These are phyloP conservation scores for Schoenoplectus tabernaemontani DNA, from an alignment of 202 grass and related monocot species.

Conservation along the genomic window DNA sequence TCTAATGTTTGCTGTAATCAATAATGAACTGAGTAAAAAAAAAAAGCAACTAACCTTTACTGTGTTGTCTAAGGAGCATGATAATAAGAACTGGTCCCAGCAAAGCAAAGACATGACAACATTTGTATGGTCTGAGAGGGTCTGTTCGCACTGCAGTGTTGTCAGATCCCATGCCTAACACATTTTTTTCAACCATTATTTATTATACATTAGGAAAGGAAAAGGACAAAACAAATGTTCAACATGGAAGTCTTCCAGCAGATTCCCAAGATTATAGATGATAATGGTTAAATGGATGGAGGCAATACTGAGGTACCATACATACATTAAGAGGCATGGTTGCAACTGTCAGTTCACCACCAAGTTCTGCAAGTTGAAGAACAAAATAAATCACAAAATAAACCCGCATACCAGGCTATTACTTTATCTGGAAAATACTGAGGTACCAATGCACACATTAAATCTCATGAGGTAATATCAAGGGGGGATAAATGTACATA, in stretches of 20 bases:
- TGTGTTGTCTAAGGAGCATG: conserved; percentile 84
- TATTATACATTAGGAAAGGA: neutral
- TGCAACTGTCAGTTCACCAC: neutral
- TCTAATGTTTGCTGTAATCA: no score
- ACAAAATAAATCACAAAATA: no score
- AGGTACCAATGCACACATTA: neutral
- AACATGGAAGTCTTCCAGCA: neutral
- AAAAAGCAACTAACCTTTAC: conserved; percentile 73
- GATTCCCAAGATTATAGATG: neutral
- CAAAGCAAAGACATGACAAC: conserved; percentile 88
- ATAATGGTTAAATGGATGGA: neutral
- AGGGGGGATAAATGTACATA: conserved; percentile 7
- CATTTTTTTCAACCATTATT: conserved; percentile 1
- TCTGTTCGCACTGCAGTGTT: conserved; percentile 84
- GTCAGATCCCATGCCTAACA: conserved; percentile 89
- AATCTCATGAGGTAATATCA: neutral
- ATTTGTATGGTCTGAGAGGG: conserved; percentile 67
- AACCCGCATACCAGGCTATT: neutral
- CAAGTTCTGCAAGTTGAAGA: neutral
- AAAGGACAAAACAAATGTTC: neutral
- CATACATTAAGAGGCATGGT: neutral
- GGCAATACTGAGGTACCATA: neutral
- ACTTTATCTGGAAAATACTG: neutral
- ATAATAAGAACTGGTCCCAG: conserved; percentile 97
- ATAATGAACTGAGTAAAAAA: no score